Base-by-base conservation (phyloP, 2,329 filamentous ascomycete species). In the Fusarium tjaetaba region DNA sequence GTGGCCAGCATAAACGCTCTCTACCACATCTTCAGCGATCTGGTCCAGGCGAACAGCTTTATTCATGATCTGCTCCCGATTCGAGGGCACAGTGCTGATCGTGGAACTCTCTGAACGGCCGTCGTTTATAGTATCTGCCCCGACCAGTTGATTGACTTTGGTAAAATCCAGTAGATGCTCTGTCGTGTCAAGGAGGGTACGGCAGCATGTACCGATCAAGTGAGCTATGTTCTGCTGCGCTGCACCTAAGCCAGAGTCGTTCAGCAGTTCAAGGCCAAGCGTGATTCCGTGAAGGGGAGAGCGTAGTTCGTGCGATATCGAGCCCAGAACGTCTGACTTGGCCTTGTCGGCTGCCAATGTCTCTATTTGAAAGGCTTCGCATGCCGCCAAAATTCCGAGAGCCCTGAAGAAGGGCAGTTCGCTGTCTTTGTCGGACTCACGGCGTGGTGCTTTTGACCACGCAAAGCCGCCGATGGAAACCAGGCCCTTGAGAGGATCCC, bases 221-320 rank as follows among this genome's bases (percentile, higher is more conserved):
- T 66, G 48, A 3, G 48, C 48, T 11, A 53, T 66, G 22, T 66
- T 66, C 11, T 26, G 30, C 26, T 66, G 58, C 8, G 39, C 52
- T 18, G 45, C 48, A 10, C 38, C 20, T 20, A 66, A 43, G 4
- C 45, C 36, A 1, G 63, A 56, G 11, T 66, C 63, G 1, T 51
- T 51, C 2, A 66, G 32, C 6, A 66, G 34, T 7, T 66, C 59
- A 4, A 61, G 51, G 5, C 63, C 45, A 7, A 66, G 28, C 2
- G 61, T 42, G 2, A 66, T 39, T 3, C 63, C 63, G 4, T 66
- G 59, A 10, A 66, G 63, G 2, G 63, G 63, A 18, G 63, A 66
- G 4, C 63, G 48, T 7, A 66, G 22, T 18, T 66, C 63, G 15
- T 66, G 59, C 1, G 63, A 66, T 4, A 66, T 38, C 0, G 59